Evolutionary conservation across 805 yeast species (phyloP).

Genomic region (Yarrowia sp.): DNA sequence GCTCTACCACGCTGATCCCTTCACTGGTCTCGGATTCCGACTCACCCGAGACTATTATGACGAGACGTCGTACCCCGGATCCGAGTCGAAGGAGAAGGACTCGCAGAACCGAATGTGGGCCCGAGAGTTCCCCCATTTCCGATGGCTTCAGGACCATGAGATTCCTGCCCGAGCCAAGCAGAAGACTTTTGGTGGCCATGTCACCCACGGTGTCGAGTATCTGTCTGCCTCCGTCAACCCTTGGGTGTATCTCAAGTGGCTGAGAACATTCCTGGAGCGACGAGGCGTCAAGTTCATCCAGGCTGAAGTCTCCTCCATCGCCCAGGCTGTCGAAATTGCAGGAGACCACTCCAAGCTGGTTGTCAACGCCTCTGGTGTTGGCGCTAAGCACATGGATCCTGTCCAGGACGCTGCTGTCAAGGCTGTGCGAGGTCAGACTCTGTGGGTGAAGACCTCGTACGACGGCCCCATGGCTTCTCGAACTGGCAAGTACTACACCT

Average conservation of each 20-base stretch:
- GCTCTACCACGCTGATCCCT: constrained; percentile 29
- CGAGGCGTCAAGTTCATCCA: constrained; percentile 30
- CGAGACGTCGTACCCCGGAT: constrained; percentile 24
- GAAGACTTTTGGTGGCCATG: constrained; percentile 24
- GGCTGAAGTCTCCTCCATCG: constrained; percentile 14
- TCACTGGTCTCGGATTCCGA: constrained; percentile 29
- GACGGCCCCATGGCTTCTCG: constrained; percentile 30
- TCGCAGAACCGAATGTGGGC: constrained; percentile 27
- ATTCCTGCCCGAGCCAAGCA: constrained; percentile 18
- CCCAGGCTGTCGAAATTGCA: constrained; percentile 13
- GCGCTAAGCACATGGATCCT: constrained; percentile 27
- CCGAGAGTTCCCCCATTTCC: constrained; percentile 27
- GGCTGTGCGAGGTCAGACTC: constrained; percentile 33
- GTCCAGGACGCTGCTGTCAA: constrained; percentile 28
- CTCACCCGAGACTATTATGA: constrained; percentile 28
- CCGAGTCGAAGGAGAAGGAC: constrained; percentile 21
- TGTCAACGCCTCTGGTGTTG: constrained; percentile 32
- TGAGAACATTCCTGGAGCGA: constrained; percentile 28
- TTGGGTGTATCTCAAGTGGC: constrained; percentile 31
- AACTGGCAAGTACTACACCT: constrained; percentile 31
- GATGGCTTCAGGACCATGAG: constrained; percentile 28
- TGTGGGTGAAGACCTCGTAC: constrained; percentile 30
- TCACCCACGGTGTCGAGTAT: constrained; percentile 32
- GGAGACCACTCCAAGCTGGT: constrained; percentile 13
- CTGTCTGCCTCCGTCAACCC: constrained; percentile 31